Evolutionary conservation across 164 flowering plant species (phyloP).

Genomic region (Chloranthus sessilifolius): DNA sequence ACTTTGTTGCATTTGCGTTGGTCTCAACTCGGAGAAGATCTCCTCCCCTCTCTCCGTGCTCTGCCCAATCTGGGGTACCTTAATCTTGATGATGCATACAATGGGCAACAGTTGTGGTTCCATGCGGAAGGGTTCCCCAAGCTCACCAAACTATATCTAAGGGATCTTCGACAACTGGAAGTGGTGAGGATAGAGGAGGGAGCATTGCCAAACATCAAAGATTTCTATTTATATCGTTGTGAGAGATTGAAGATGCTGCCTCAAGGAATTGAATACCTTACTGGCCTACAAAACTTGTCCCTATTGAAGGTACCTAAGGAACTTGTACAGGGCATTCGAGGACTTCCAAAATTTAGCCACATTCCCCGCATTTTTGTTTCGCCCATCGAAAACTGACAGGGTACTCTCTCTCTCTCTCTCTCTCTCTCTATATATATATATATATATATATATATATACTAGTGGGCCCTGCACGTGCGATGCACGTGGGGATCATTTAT

Average conservation of each 20-base stretch:
- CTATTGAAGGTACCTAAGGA: not conserved
- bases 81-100: not conserved
- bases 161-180: not conserved
- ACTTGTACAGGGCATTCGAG: not conserved
- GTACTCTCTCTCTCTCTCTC: too few species aligned
- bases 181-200: not conserved
- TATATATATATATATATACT: too few species aligned
- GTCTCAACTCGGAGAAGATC: slow-evolving; percentile 6
- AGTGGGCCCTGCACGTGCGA: too few species aligned
- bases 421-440: too few species aligned
- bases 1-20: not conserved
- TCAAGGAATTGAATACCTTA: slow-evolving; percentile 9
- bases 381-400: too few species aligned
- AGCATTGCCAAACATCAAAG: not conserved
- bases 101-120: slow-evolving; percentile 1
- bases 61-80: slow-evolving; percentile 11
- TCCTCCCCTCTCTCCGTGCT: not conserved
- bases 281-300: not conserved
- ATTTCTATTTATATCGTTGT: not conserved
- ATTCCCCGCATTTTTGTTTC: not conserved
- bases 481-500: too few species aligned
- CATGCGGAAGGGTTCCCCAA: not conserved
- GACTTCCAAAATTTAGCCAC: not conserved
- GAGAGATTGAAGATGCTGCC: slow-evolving; percentile 5
- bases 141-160: not conserved